Conservation (phyloP, 345 rosid genomes). For the Eutrema japonicum region DNA sequence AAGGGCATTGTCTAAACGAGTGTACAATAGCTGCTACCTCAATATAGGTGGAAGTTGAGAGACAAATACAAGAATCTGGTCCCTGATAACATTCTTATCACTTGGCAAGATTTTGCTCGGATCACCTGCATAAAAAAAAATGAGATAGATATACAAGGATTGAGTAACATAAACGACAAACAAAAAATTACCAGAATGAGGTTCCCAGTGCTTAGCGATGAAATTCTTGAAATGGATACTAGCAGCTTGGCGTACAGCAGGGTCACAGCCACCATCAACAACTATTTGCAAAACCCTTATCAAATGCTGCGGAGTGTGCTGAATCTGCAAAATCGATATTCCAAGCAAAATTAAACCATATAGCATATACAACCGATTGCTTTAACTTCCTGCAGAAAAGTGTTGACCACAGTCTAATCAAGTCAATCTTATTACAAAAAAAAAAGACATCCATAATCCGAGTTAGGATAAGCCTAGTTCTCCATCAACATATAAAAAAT, state of each 20-base stretch:
- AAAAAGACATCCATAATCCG: background rate
- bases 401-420: constrained; percentile 32
- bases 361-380: background rate
- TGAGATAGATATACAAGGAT: background rate
- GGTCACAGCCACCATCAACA: constrained; percentile 71
- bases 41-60: constrained; percentile 84
- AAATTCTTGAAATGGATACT: constrained; percentile 97
- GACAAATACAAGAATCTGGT: constrained; percentile 80
- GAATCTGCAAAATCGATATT: constrained; percentile 56
- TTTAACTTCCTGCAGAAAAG: background rate
- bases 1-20: background rate
- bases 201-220: constrained; percentile 87
- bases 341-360: constrained; percentile 1
- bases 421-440: constrained; percentile 4
- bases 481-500: background rate
- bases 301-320: constrained; percentile 88
- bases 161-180: background rate
- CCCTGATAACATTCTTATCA: constrained; percentile 83
- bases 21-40: constrained; percentile 58
- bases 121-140: constrained; percentile 54
- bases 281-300: constrained; percentile 86
- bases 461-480: background rate
- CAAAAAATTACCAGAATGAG: constrained; percentile 45
- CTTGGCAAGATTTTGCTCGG: constrained; percentile 61
- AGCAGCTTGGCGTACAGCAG: constrained; percentile 89